Conservation (phyloP, 805 yeast genomes). For the Teunomyces gatunensis region DNA sequence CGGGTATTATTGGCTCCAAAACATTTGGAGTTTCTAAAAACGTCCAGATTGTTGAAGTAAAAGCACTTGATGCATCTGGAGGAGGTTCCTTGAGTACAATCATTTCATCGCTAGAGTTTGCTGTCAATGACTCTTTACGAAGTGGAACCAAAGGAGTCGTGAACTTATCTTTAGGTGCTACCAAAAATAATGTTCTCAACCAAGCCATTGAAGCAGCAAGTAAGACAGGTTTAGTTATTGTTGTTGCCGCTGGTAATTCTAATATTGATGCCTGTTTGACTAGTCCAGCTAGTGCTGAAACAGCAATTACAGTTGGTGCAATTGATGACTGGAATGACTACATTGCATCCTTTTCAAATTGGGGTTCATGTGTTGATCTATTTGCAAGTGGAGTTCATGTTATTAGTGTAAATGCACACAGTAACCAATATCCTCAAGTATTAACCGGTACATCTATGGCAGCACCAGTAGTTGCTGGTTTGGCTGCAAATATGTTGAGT, state of each 20-base stretch:
- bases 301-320: constrained; percentile 83
- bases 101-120: constrained; percentile 63
- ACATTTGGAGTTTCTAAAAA: constrained; percentile 81
- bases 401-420: constrained; percentile 47
- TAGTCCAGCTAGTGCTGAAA: constrained; percentile 81
- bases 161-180: constrained; percentile 79
- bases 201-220: constrained; percentile 75
- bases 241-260: constrained; percentile 86
- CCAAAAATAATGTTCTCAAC: constrained; percentile 62
- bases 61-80: constrained; percentile 67
- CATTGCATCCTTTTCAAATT: constrained; percentile 80
- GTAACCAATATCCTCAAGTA: constrained; percentile 20
- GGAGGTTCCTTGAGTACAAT: constrained; percentile 68
- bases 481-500: constrained; percentile 54
- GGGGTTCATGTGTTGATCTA: constrained; percentile 89
- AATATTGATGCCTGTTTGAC: constrained; percentile 73
- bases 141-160: constrained; percentile 53
- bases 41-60: constrained; percentile 62
- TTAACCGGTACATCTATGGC: constrained; percentile 84
- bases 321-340: constrained; percentile 70
- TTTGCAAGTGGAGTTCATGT: constrained; percentile 80
- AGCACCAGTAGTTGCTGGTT: constrained; percentile 70
- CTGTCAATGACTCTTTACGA: constrained; percentile 54
- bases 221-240: constrained; percentile 66
- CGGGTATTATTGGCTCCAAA: constrained; percentile 79